phyloP scores from a whole-genome alignment of 768 basidiomycete genomes.

The Phaeolepiota aurea region DNA sequence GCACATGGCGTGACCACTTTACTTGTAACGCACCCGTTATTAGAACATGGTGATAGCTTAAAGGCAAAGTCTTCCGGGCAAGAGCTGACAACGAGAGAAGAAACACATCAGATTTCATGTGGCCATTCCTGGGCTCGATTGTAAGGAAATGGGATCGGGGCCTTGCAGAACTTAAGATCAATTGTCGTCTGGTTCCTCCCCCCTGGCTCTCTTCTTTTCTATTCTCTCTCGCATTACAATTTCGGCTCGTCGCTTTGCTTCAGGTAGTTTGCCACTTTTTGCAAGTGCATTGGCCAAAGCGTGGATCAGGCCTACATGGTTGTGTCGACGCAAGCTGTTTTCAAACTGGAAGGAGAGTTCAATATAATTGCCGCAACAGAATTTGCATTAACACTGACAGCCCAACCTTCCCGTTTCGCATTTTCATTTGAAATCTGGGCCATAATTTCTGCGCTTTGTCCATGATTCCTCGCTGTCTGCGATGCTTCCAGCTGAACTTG shows the following conservation, averaged over 20 bases:
- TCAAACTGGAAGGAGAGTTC: conserved; percentile 55
- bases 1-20: no score
- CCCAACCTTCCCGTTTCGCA: conserved; percentile 73
- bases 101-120: no score
- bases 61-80: no score
- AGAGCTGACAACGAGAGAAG: no score
- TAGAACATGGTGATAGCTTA: no score
- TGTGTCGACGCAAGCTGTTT: conserved; percentile 80
- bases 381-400: conserved; percentile 41
- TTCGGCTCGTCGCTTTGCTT: conserved; percentile 38
- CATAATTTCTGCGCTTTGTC: conserved; percentile 43
- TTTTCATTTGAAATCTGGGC: conserved; percentile 58
- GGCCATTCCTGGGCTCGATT: no score
- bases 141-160: no score
- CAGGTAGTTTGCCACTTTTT: conserved; percentile 53
- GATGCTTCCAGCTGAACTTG: conserved; percentile 45
- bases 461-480: conserved; percentile 31
- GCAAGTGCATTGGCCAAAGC: conserved; percentile 67
- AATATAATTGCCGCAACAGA: conserved; percentile 7
- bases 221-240: conserved; percentile 37
- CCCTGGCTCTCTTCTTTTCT: conserved; percentile 33
- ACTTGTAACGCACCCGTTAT: no score
- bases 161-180: no score
- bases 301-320: conserved; percentile 78
- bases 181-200: conserved; percentile 41